Evolutionary conservation across 1,284 basidiomycete genomes (phyloP).

Genomic region (Ustanciosporium gigantosporum): DNA sequence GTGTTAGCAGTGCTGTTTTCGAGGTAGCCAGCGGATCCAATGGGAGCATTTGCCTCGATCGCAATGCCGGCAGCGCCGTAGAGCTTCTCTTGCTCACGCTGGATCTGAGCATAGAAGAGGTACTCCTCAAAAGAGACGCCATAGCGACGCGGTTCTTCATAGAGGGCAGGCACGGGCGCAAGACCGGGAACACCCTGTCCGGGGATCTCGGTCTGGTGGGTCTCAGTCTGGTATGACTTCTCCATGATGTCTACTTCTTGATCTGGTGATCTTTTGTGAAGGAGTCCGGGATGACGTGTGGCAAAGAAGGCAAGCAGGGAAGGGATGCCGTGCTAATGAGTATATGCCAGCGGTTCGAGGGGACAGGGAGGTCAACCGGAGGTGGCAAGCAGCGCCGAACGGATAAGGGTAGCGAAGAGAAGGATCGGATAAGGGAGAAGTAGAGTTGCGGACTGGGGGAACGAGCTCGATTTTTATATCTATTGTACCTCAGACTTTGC

Average conservation of each 20-base stretch:
- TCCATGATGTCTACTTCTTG: slow-evolving; percentile 27
- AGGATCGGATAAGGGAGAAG: too few species aligned
- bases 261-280: too few species aligned
- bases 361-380: too few species aligned
- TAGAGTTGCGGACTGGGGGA: too few species aligned
- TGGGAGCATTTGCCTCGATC: slow-evolving; percentile 20
- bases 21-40: slow-evolving; percentile 9
- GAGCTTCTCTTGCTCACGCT: slow-evolving; percentile 33
- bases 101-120: slow-evolving; percentile 36
- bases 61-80: slow-evolving; percentile 18
- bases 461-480: too few species aligned
- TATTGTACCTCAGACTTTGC: too few species aligned
- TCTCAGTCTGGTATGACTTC: slow-evolving; percentile 23
- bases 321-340: too few species aligned
- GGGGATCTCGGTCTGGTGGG: slow-evolving; percentile 24
- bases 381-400: too few species aligned
- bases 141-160: slow-evolving; percentile 10
- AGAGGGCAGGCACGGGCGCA: slow-evolving; percentile 22
- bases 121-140: slow-evolving; percentile 30
- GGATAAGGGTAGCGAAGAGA: too few species aligned
- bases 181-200: slow-evolving; percentile 29
- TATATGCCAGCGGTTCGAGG: too few species aligned
- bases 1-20: slow-evolving; percentile 4
- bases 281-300: too few species aligned
- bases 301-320: too few species aligned